Percentiles rank a stretch among this genome's conserved stretches.
phyloP scores from a whole-genome alignment of 345 rosid genomes.

The Sisymbrium irio region DNA sequence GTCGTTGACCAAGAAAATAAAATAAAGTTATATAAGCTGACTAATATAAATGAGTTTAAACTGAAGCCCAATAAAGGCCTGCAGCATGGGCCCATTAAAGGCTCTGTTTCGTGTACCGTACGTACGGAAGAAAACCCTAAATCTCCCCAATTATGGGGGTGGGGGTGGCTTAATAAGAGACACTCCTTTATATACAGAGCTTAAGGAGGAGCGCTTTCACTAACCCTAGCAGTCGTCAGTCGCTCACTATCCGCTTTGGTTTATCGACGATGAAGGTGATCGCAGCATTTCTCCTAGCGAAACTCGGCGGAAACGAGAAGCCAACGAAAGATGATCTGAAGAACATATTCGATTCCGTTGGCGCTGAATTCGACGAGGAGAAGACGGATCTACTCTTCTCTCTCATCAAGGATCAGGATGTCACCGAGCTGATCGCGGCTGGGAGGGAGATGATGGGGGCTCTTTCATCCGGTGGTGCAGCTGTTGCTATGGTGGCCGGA shows the following conservation, averaged over 20 bases:
- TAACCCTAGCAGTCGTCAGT: conserved; percentile 18
- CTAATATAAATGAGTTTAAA: not conserved
- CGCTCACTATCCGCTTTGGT: no score
- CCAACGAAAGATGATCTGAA: conserved; percentile 7
- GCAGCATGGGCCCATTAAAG: not conserved
- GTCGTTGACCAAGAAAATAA: no score
- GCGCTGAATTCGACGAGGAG: conserved; percentile 15
- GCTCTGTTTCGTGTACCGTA: conserved; percentile 20
- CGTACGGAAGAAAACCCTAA: conserved; percentile 27
- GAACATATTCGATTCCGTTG: conserved; percentile 27
- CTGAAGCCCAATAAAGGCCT: not conserved
- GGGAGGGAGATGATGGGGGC: conserved; percentile 29
- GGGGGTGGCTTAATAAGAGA: not conserved
- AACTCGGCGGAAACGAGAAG: conserved; percentile 25
- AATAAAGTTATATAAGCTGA: not conserved
- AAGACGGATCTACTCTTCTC: conserved; percentile 24
- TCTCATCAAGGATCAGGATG: conserved; percentile 14
- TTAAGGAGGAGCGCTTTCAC: not conserved
- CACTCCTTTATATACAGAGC: conserved; percentile 4
- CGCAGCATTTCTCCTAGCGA: conserved; percentile 18
- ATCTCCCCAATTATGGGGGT: conserved; percentile 16
- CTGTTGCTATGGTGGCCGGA: conserved; percentile 21
- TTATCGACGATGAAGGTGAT: conserved; percentile 33
- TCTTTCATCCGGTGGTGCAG: conserved; percentile 4
- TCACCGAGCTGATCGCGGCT: conserved; percentile 23